These are phyloP conservation scores for Stylosanthes scabra DNA, from an alignment of 331 rosid species.

Conservation along the genomic window DNA sequence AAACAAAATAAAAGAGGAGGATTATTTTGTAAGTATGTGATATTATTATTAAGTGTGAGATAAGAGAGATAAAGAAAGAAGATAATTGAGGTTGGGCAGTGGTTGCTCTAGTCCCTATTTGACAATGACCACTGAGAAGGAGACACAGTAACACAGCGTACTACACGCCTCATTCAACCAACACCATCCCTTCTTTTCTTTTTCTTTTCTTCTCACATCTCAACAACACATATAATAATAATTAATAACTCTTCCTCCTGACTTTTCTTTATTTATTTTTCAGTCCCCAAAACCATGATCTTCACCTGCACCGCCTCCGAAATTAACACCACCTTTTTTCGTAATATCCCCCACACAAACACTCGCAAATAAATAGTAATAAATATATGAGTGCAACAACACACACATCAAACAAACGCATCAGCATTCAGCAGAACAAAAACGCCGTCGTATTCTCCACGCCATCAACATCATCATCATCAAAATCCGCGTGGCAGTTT, in stretches of 20 bases:
- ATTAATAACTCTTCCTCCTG: no score
- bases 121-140: constrained; percentile 39
- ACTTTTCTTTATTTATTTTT: background rate
- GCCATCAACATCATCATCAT: constrained; percentile 13
- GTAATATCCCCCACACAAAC: background rate
- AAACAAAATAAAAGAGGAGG: background rate
- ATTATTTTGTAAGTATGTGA: background rate
- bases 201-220: background rate
- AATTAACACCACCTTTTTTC: constrained; percentile 12
- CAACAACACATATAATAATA: no score
- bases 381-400: background rate
- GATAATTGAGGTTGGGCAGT: constrained; percentile 16
- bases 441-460: constrained; percentile 41
- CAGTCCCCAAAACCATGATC: constrained; percentile 34
- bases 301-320: constrained; percentile 38
- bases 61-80: constrained; percentile 14
- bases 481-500: constrained; percentile 9
- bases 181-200: constrained; percentile 18
- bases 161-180: constrained; percentile 53
- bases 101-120: constrained; percentile 36
- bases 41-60: background rate
- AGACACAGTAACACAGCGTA: constrained; percentile 40
- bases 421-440: background rate
- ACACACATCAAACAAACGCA: background rate
- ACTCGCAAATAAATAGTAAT: background rate